Conservation (phyloP, 306 rosid species). For the Begonia loranthoides region DNA sequence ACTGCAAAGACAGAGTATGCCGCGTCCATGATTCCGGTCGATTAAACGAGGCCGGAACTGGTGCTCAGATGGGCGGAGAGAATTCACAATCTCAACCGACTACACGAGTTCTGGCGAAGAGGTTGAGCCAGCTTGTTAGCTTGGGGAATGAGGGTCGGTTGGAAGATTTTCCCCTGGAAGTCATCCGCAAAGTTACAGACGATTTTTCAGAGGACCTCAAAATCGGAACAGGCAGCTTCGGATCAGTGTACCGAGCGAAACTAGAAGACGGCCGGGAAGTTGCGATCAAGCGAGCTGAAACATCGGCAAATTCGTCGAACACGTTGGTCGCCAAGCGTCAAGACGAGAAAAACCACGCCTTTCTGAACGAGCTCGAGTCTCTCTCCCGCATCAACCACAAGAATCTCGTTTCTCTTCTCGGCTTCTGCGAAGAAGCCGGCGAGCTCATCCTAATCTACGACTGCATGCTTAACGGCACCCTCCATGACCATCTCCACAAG, state of each 20-base stretch:
- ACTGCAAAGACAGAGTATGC: conserved; percentile 28
- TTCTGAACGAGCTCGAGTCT: conserved; percentile 58
- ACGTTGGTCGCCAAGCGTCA: conserved; percentile 28
- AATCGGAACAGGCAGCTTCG: conserved; percentile 74
- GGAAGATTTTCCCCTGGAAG: conserved; percentile 45
- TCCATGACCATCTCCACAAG: conserved; percentile 62
- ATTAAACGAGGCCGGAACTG: conserved; percentile 24
- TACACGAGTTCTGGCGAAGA: conserved; percentile 31
- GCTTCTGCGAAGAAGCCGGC: conserved; percentile 48
- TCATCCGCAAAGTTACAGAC: conserved; percentile 34
- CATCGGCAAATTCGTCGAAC: conserved; percentile 16
- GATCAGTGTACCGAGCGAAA: conserved; percentile 57
- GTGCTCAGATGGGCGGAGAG: neutral
- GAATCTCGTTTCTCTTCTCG: conserved; percentile 51
- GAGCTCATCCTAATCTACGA: conserved; percentile 76
- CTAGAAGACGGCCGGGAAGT: conserved; percentile 59
- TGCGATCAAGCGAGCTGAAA: conserved; percentile 78
- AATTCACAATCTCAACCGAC: conserved; percentile 1
- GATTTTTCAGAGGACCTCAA: conserved; percentile 51
- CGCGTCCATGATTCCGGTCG: conserved; percentile 82
- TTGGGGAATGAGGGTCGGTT: conserved; percentile 43
- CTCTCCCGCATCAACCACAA: conserved; percentile 80
- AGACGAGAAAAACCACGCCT: conserved; percentile 68
- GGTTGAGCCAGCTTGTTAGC: conserved; percentile 67
- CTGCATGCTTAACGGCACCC: conserved; percentile 54